Conservation (phyloP, 805 yeast genomes). For the Peterozyma xylosa region DNA sequence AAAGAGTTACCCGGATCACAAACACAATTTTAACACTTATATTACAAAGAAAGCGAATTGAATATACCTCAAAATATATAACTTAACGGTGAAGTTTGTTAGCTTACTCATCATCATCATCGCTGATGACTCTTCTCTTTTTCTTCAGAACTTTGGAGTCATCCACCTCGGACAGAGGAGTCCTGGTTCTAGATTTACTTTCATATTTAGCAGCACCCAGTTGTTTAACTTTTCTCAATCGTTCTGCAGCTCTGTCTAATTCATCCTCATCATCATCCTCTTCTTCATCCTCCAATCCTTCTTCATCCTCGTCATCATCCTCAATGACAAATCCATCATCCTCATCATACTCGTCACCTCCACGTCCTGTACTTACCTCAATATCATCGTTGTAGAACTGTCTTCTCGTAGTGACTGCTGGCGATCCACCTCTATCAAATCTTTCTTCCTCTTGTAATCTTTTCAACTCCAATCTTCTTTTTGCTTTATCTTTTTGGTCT, state of each 20-base stretch:
- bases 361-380: constrained; percentile 18
- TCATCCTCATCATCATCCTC: constrained; percentile 42
- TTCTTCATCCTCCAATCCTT: constrained; percentile 33
- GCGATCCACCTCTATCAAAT: constrained; percentile 30
- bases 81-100: too few relatives aligned
- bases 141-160: constrained; percentile 17
- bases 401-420: constrained; percentile 7
- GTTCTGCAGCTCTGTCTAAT: constrained; percentile 40
- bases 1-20: too few relatives aligned
- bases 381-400: constrained; percentile 26
- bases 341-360: constrained; percentile 20
- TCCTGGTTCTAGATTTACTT: constrained; percentile 6
- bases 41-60: too few relatives aligned
- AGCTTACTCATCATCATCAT: constrained; percentile 33
- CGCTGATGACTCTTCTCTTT: constrained; percentile 40
- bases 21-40: too few relatives aligned
- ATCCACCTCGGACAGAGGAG: constrained; percentile 11
- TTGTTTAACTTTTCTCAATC: constrained; percentile 38
- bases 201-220: constrained; percentile 40
- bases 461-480: constrained; percentile 52
- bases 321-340: constrained; percentile 28
- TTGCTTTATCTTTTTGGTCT: constrained; percentile 53
- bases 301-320: constrained; percentile 24
- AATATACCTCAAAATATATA: too few relatives aligned
- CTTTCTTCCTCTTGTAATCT: constrained; percentile 51